Base-by-base conservation (phyloP, 2,329 filamentous ascomycete genomes). In the Exophiala bonariae region DNA sequence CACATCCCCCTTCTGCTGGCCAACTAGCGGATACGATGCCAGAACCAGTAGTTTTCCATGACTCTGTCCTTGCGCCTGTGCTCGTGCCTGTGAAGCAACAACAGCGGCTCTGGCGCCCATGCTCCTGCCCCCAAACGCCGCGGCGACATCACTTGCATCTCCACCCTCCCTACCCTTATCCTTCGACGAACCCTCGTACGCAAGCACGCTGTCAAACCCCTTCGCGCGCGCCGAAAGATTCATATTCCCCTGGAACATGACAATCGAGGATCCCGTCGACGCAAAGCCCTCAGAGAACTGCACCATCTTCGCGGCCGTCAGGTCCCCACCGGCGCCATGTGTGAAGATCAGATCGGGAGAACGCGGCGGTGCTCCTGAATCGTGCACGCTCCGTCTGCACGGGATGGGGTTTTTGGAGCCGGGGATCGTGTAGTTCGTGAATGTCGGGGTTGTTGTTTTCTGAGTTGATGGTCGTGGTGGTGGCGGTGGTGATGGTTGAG, bases 211-310 rank as follows among this genome's bases (percentile, higher is more conserved):
- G 11, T 34, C 45, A 36, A 59, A 59, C 17, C 42, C 30, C 14
- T 39, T 43, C 4, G 53, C 47, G 4, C 57, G 36, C 5, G 31
- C 37, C 28, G 48, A 40, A 11, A 59, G 37, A 22, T 59, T 59
- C 55, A 58, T 58, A 20, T 22, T 51, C 3, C 57, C 57, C 35
- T 56, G 38, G 36, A 59, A 59, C 45, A 47, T 50, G 10, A 53
- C 36, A 4, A 53, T 33, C 2, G 37, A 36, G 4, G 49, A 22
- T 5, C 34, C 49, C 6, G 36, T 19, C 8, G 38, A 30, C 5
- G 49, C 49, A 28, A 55, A 55, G 2, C 57, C 57, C 7, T 44
- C 33, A 1, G 50, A 49, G 40, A 59, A 59, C 34, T 54, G 33
- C 36, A 45, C 38, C 39, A 54, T 49, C 7, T 55, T 55, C 0